phyloP scores from a whole-genome alignment of 2,329 filamentous ascomycete species.

The Calcarisporium arbuscula region DNA sequence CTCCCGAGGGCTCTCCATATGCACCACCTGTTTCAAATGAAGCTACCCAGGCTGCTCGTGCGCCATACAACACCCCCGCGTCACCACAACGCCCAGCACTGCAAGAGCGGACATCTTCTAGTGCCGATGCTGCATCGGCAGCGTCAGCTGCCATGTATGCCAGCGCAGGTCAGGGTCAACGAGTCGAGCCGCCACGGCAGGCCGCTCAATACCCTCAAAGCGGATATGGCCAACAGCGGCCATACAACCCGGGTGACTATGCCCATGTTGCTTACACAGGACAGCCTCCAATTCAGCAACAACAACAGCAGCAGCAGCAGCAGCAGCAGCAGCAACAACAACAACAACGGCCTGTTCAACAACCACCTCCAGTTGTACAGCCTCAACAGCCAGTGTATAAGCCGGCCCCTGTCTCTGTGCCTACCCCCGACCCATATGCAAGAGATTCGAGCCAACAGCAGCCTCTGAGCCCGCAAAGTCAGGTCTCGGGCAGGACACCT shows the following conservation, averaged over 20 bases:
- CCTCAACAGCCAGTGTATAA: slow-evolving; percentile 25
- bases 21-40: slow-evolving; percentile 24
- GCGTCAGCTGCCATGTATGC: slow-evolving; percentile 52
- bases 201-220: slow-evolving; percentile 26
- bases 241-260: slow-evolving; percentile 75
- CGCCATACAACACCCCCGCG: slow-evolving; percentile 51
- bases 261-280: slow-evolving; percentile 45
- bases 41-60: slow-evolving; percentile 58
- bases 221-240: slow-evolving; percentile 45
- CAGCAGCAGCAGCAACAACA: slow-evolving; percentile 29
- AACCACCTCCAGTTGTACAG: slow-evolving; percentile 22
- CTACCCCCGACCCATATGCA: slow-evolving; percentile 25
- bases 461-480: slow-evolving; percentile 19
- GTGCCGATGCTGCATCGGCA: slow-evolving; percentile 50
- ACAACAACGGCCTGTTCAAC: slow-evolving; percentile 30
- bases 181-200: slow-evolving; percentile 24
- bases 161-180: slow-evolving; percentile 28
- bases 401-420: slow-evolving; percentile 29
- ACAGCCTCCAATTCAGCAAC: slow-evolving; percentile 22
- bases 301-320: slow-evolving; percentile 30
- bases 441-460: slow-evolving; percentile 1
- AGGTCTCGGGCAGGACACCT: slow-evolving; percentile 47
- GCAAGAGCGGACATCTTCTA: slow-evolving; percentile 48
- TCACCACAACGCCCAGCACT: slow-evolving; percentile 44
- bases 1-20: too few relatives aligned